Conservation (phyloP, 139 green algal genomes). For the Chlamydomonas sp. region DNA sequence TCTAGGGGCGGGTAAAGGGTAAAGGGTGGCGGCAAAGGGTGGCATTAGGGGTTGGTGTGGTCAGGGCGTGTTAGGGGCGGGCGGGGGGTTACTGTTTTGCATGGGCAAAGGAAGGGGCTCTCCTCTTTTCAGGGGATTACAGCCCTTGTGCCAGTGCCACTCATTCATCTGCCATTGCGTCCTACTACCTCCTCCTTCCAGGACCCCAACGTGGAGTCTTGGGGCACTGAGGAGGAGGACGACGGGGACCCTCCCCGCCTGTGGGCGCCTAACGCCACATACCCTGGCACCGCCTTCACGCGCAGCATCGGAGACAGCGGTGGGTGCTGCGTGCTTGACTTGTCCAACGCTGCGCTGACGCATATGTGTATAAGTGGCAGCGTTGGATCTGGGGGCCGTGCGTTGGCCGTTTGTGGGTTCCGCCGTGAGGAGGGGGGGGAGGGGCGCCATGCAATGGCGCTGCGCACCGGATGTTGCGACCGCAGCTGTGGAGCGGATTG, state of each 20-base stretch:
- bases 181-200: not conserved
- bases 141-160: not conserved
- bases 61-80: no score
- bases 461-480: no score
- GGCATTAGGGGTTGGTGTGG: no score
- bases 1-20: no score
- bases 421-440: not conserved
- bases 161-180: not conserved
- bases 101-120: no score
- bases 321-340: constrained; percentile 25
- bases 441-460: no score
- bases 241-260: constrained; percentile 93
- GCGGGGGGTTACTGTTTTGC: no score
- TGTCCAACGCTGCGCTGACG: no score
- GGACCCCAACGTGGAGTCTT: constrained; percentile 74
- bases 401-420: not conserved
- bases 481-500: no score
- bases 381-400: not conserved
- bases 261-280: constrained; percentile 87
- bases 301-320: constrained; percentile 90
- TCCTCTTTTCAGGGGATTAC: no score
- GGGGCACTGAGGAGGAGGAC: constrained; percentile 84
- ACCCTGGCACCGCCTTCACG: constrained; percentile 96
- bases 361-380: no score
- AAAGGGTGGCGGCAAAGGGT: no score